These are phyloP conservation scores for Lachnellula hyalina DNA, from an alignment of 2,329 filamentous ascomycete species.

Conservation along the genomic window DNA sequence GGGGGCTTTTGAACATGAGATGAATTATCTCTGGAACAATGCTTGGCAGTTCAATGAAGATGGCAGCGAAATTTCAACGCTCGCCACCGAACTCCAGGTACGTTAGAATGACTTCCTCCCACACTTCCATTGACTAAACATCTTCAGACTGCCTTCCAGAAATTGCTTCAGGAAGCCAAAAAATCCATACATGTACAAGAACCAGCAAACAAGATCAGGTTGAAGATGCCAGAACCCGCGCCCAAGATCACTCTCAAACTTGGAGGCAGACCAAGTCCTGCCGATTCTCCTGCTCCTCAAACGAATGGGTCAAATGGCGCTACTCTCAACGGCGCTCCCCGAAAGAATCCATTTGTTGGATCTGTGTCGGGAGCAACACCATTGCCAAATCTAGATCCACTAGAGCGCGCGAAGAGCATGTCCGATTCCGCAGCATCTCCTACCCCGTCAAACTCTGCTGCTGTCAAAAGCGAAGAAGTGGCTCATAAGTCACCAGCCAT, in stretches of 20 bases:
- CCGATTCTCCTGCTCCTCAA: constrained; percentile 46
- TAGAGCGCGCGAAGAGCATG: constrained; percentile 29
- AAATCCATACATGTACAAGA: constrained; percentile 64
- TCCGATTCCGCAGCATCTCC: constrained; percentile 30
- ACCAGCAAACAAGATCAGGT: constrained; percentile 69
- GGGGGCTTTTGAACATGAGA: constrained; percentile 74
- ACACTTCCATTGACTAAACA: constrained; percentile 11
- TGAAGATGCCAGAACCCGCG: constrained; percentile 56
- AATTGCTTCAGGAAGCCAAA: constrained; percentile 66
- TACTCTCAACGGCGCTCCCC: constrained; percentile 20
- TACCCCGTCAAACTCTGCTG: constrained; percentile 26
- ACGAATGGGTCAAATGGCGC: constrained; percentile 35
- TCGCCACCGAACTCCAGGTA: constrained; percentile 78
- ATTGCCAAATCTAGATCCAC: constrained; percentile 23
- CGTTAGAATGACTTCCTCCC: constrained; percentile 18
- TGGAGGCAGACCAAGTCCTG: constrained; percentile 47
- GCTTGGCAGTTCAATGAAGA: constrained; percentile 89
- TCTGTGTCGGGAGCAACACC: constrained; percentile 19
- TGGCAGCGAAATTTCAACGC: constrained; percentile 73
- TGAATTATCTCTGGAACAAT: constrained; percentile 80
- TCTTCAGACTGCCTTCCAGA: constrained; percentile 60
- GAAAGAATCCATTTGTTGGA: constrained; percentile 29
- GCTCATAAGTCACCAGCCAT: constrained; percentile 28
- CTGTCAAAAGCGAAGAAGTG: constrained; percentile 35
- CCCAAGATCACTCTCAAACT: constrained; percentile 71